Conservation (phyloP, 257 asterid species). For the Leptodermis oblonga region DNA sequence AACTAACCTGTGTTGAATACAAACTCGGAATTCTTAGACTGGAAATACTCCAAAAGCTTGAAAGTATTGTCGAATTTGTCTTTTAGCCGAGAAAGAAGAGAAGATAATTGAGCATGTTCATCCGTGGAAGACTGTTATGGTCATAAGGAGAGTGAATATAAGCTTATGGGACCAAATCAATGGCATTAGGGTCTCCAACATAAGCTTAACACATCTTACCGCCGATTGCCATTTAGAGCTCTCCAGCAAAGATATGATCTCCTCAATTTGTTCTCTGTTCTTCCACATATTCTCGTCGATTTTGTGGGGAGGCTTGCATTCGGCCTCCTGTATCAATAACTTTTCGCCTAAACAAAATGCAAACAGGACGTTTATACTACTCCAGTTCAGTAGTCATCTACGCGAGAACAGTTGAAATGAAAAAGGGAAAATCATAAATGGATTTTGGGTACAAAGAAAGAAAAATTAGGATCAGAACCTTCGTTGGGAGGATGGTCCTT, state of each 20-base stretch:
- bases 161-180: not conserved
- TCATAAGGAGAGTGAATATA: conserved; percentile 2
- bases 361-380: no score
- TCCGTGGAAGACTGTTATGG: conserved; percentile 34
- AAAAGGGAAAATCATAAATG: not conserved
- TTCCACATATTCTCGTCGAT: conserved; percentile 97
- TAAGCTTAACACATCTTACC: conserved; percentile 34
- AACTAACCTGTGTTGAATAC: conserved; percentile 74
- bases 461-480: conserved; percentile 36
- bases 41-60: conserved; percentile 55
- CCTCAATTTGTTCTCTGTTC: conserved; percentile 92
- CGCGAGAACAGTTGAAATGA: not conserved
- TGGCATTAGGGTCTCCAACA: no score
- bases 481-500: conserved; percentile 45
- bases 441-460: not conserved
- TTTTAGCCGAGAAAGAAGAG: conserved; percentile 48
- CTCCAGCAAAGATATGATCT: conserved; percentile 66
- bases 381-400: not conserved
- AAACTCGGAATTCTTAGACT: conserved; percentile 73
- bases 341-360: conserved; percentile 49
- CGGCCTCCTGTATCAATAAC: conserved; percentile 63
- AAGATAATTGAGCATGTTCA: conserved; percentile 52
- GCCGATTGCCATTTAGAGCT: conserved; percentile 53
- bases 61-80: conserved; percentile 54
- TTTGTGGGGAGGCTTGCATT: conserved; percentile 82